Percentiles rank a stretch among this genome's conserved stretches.
phyloP scores from a whole-genome alignment of 768 basidiomycete genomes.

The Lentinula boryana region DNA sequence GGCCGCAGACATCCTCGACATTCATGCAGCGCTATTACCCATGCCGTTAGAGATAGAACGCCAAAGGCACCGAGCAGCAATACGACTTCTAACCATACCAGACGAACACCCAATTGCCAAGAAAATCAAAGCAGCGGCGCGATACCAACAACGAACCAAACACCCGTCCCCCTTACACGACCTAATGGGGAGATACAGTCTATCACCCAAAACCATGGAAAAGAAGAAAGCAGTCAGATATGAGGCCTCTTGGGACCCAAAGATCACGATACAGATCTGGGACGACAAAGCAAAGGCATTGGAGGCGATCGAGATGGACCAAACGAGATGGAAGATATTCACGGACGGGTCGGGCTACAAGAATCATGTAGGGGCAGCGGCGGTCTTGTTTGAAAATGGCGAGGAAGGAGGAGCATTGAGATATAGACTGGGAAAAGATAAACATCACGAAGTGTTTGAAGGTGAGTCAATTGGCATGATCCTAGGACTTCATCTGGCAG shows the following conservation, averaged over 20 bases:
- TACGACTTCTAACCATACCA: constrained; percentile 7
- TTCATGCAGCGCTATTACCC: constrained; percentile 10
- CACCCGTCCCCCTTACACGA: constrained; percentile 12
- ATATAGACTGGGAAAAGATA: not conserved
- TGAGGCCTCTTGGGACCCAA: not conserved
- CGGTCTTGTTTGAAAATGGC: not conserved
- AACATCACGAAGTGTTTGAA: not conserved
- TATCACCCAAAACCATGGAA: not conserved
- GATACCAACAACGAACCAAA: not conserved
- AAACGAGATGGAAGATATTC: too few relatives aligned
- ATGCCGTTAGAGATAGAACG: constrained; percentile 5
- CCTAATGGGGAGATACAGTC: not conserved
- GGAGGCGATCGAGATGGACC: too few relatives aligned
- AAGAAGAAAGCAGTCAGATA: not conserved
- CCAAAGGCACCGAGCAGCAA: not conserved
- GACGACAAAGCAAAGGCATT: too few relatives aligned
- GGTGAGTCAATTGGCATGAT: too few relatives aligned
- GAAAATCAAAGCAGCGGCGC: too few relatives aligned
- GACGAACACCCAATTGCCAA: not conserved
- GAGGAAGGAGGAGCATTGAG: not conserved
- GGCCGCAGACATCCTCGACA: constrained; percentile 8
- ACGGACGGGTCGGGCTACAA: constrained; percentile 11
- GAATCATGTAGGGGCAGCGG: constrained; percentile 5
- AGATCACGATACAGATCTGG: not conserved
- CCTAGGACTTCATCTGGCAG: too few relatives aligned